These are phyloP conservation scores for Copromyces sp. DNA, from an alignment of 495 filamentous ascomycete species.

Conservation along the genomic window DNA sequence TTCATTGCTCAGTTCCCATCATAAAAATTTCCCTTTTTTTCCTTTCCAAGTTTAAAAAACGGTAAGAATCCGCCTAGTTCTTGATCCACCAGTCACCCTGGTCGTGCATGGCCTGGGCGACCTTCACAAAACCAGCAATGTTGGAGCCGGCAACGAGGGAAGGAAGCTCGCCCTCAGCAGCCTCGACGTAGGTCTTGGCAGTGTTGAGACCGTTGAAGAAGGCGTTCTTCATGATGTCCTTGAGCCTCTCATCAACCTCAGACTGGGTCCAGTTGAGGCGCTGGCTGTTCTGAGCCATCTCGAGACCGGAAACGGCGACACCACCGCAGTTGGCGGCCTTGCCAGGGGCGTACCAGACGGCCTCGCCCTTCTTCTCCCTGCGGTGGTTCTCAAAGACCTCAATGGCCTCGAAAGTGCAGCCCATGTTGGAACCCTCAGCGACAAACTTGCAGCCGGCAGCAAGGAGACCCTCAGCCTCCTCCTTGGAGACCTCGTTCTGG, in stretches of 20 bases:
- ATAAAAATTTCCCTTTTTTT: not conserved
- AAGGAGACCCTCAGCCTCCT: conserved; percentile 78
- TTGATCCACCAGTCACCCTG: conserved; percentile 90
- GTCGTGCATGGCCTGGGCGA: conserved; percentile 86
- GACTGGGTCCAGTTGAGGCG: conserved; percentile 76
- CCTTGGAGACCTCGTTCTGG: conserved; percentile 90
- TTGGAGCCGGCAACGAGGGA: conserved; percentile 87
- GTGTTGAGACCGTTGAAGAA: conserved; percentile 88
- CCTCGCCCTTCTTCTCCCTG: conserved; percentile 51
- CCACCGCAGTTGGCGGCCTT: conserved; percentile 97
- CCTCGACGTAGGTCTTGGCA: conserved; percentile 74
- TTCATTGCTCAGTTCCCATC: not conserved
- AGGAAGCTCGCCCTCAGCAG: conserved; percentile 72
- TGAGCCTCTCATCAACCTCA: conserved; percentile 87
- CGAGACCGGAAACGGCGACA: conserved; percentile 92
- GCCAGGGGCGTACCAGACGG: conserved; percentile 94
- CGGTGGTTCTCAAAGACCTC: conserved; percentile 82
- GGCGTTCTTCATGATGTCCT: conserved; percentile 86
- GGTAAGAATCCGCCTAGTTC: conserved; percentile 7
- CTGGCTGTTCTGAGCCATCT: conserved; percentile 97
- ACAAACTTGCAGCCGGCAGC: conserved; percentile 71
- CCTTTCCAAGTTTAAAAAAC: not conserved
- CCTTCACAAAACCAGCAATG: conserved; percentile 96
- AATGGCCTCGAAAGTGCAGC: conserved; percentile 92
- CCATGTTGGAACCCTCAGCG: conserved; percentile 98